Conservation (phyloP, 345 rosid genomes). For the Hypericum androsaemum region DNA sequence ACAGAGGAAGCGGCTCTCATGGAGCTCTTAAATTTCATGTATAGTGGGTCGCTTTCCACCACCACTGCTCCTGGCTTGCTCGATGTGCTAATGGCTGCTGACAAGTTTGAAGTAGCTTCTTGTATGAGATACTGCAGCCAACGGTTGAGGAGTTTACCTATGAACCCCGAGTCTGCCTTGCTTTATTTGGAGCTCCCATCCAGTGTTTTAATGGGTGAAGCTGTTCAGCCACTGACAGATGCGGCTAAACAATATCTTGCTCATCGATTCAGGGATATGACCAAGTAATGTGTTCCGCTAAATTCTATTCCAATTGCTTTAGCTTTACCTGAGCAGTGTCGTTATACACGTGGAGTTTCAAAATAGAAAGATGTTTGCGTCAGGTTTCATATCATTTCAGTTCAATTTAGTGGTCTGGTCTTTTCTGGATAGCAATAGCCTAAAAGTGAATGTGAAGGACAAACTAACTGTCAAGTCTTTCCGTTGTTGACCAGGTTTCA, state of each 20-base stretch:
- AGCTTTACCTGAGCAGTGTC: too few species aligned
- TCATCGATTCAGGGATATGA: conserved; percentile 74
- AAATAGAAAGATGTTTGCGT: conserved; percentile 3
- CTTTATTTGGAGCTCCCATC: conserved; percentile 97
- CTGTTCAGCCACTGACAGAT: conserved; percentile 93
- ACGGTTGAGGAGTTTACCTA: conserved; percentile 57
- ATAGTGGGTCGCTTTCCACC: conserved; percentile 59
- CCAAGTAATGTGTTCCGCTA: conserved; percentile 28
- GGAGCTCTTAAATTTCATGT: conserved; percentile 98
- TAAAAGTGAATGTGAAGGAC: neutral
- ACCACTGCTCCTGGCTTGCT: conserved; percentile 80
- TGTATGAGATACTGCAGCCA: conserved; percentile 96
- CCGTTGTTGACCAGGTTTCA: conserved; percentile 45
- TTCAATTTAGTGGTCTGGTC: neutral
- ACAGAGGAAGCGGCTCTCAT: conserved; percentile 98
- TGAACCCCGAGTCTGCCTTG: conserved; percentile 95
- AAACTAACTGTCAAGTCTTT: conserved; percentile 5
- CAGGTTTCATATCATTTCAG: neutral
- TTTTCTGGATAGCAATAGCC: neutral
- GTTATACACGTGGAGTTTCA: too few species aligned
- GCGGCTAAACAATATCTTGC: conserved; percentile 94
- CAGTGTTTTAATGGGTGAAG: conserved; percentile 91
- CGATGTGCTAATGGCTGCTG: conserved; percentile 98
- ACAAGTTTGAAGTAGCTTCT: conserved; percentile 98
- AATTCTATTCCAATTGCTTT: neutral